phyloP scores from a whole-genome alignment of 202 grass and related monocot species.

The Setaria italica region DNA sequence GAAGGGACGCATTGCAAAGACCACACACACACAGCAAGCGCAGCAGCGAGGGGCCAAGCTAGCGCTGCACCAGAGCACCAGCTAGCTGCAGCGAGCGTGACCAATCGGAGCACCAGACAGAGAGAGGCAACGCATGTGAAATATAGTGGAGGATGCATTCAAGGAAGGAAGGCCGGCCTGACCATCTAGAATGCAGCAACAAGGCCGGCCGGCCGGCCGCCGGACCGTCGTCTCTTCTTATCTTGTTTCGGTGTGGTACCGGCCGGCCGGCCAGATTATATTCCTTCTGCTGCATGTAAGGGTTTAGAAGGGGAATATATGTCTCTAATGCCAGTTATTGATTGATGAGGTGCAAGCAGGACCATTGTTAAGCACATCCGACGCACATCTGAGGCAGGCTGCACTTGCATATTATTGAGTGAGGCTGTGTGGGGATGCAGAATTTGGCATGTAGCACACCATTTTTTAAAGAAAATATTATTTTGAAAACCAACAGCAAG shows the following conservation, averaged over 20 bases:
- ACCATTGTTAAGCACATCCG: conserved; percentile 18
- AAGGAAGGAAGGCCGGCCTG: conserved; percentile 28
- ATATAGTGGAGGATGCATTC: conserved; percentile 36
- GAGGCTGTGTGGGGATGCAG: conserved; percentile 22
- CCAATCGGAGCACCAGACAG: conserved; percentile 12
- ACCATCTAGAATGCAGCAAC: conserved; percentile 41
- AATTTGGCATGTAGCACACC: conserved; percentile 2
- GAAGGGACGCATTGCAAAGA: not conserved
- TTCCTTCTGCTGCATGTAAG: conserved; percentile 30
- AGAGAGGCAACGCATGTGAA: conserved; percentile 7
- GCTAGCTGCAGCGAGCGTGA: conserved; percentile 8
- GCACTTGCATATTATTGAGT: not conserved
- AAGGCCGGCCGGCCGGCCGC: not conserved
- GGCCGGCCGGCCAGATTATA: not conserved
- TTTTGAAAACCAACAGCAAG: not conserved
- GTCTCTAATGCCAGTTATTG: conserved; percentile 37
- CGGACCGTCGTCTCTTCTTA: not conserved
- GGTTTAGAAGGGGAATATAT: conserved; percentile 46
- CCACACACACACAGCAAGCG: not conserved
- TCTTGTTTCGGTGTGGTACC: conserved; percentile 42
- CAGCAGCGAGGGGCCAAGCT: not conserved
- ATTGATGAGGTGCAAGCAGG: conserved; percentile 34
- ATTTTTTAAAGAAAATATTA: not conserved
- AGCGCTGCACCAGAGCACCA: not conserved
- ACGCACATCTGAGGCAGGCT: not conserved